Percentiles rank a stretch among this genome's conserved stretches.
phyloP scores from a whole-genome alignment of 2,329 filamentous ascomycete genomes.

The Aspergillus latus region DNA sequence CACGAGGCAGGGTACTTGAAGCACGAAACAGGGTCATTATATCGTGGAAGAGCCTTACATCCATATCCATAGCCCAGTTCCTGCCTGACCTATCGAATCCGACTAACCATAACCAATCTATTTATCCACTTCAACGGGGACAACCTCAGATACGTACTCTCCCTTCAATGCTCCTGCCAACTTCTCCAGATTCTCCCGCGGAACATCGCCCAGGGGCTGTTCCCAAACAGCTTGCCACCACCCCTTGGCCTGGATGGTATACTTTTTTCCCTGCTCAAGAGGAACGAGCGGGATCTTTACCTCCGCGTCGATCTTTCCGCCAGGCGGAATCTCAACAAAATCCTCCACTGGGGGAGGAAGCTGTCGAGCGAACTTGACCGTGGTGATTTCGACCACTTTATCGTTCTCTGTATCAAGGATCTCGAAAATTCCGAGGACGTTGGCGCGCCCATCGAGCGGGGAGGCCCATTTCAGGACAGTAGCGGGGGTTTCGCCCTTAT shows the following conservation, averaged over 20 bases:
- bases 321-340: slow-evolving; percentile 32
- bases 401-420: slow-evolving; percentile 26
- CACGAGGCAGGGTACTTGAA: too few species aligned
- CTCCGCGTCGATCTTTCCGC: slow-evolving; percentile 21
- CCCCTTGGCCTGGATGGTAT: slow-evolving; percentile 34
- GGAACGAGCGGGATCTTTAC: slow-evolving; percentile 30
- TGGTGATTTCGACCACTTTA: slow-evolving; percentile 26
- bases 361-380: slow-evolving; percentile 36
- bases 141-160: slow-evolving; percentile 24
- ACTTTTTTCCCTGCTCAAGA: slow-evolving; percentile 32
- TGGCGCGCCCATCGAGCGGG: slow-evolving; percentile 36
- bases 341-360: slow-evolving; percentile 32
- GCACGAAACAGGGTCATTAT: too few species aligned
- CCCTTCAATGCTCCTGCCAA: slow-evolving; percentile 22
- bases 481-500: slow-evolving; percentile 27
- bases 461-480: slow-evolving; percentile 41
- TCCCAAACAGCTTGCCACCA: slow-evolving; percentile 40
- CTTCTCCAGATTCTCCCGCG: slow-evolving; percentile 23
- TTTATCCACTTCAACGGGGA: background rate
- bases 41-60: too few species aligned
- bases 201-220: slow-evolving; percentile 23
- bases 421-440: slow-evolving; percentile 32
- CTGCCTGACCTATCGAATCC: too few species aligned
- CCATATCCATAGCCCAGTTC: background rate
- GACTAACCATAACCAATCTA: background rate